Evolutionary conservation across 192 early-diverging fungal species (phyloP).

Genomic region (Blastocladiella britannica): DNA sequence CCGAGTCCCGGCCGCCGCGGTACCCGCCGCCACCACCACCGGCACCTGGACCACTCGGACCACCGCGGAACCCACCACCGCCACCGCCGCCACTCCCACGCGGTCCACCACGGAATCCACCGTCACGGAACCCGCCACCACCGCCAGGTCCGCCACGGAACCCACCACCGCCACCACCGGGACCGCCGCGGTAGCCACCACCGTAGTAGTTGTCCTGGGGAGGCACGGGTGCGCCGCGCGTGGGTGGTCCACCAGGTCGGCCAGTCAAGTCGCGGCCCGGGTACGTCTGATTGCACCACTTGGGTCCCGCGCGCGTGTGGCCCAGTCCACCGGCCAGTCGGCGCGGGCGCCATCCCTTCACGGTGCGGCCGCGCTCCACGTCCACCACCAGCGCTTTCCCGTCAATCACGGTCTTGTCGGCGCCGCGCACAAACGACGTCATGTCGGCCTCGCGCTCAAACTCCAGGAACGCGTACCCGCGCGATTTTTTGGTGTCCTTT

Average conservation of each 20-base stretch:
- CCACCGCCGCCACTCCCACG: constrained; percentile 14
- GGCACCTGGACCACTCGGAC: constrained; percentile 10
- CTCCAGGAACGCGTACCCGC: constrained; percentile 92
- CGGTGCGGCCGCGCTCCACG: constrained; percentile 88
- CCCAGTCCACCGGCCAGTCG: constrained; percentile 68
- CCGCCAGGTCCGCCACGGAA: constrained; percentile 11
- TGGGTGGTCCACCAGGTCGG: constrained; percentile 7
- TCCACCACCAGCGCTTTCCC: constrained; percentile 74
- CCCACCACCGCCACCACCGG: constrained; percentile 13
- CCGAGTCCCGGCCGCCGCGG: constrained; percentile 9
- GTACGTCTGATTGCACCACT: constrained; percentile 24
- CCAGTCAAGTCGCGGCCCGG: constrained; percentile 22
- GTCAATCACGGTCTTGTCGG: constrained; percentile 69
- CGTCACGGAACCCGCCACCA: constrained; percentile 11
- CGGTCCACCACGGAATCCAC: constrained; percentile 9
- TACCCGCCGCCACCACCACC: too few relatives aligned
- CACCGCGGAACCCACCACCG: constrained; percentile 13
- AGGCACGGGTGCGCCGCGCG: constrained; percentile 7
- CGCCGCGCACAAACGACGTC: constrained; percentile 32
- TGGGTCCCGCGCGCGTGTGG: constrained; percentile 38
- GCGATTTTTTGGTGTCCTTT: constrained; percentile 38
- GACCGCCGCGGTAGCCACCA: constrained; percentile 14
- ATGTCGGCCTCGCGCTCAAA: constrained; percentile 73
- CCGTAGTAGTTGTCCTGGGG: constrained; percentile 6
- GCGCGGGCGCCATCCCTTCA: constrained; percentile 82